phyloP scores from a whole-genome alignment of 164 flowering plant species.

The Vitis rupestris region DNA sequence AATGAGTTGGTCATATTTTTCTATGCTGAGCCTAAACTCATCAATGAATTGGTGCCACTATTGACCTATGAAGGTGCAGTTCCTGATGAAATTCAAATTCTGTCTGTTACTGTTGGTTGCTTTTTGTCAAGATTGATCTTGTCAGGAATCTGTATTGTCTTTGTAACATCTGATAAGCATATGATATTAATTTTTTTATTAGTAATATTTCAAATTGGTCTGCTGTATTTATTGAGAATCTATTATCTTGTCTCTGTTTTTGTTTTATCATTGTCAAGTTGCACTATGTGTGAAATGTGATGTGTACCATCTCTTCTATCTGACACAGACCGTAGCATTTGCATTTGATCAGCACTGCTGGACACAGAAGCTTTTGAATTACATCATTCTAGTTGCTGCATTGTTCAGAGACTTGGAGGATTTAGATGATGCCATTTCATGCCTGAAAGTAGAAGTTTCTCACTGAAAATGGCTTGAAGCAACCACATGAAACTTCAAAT shows the following conservation, averaged over 20 bases:
- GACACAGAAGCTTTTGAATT: slow-evolving; percentile 90
- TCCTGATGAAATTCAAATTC: slow-evolving; percentile 65
- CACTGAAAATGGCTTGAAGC: slow-evolving; percentile 51
- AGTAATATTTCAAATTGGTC: slow-evolving; percentile 68
- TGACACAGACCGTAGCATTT: slow-evolving; percentile 82
- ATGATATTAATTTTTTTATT: slow-evolving; percentile 68
- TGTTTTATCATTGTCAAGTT: slow-evolving; percentile 88
- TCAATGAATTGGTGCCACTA: slow-evolving; percentile 76
- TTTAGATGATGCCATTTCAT: slow-evolving; percentile 79
- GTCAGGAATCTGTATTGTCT: slow-evolving; percentile 64
- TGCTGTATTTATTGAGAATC: slow-evolving; percentile 79
- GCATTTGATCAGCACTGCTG: slow-evolving; percentile 84
- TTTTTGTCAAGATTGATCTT: slow-evolving; percentile 78
- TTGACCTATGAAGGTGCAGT: slow-evolving; percentile 80
- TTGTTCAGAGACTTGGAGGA: slow-evolving; percentile 90
- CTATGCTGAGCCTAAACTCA: slow-evolving; percentile 81
- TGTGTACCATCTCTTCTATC: slow-evolving; percentile 89
- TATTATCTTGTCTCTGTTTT: slow-evolving; percentile 81
- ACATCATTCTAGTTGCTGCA: slow-evolving; percentile 86
- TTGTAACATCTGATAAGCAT: slow-evolving; percentile 86
- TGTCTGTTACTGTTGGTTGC: slow-evolving; percentile 77
- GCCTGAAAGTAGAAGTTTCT: slow-evolving; percentile 76
- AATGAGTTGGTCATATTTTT: slow-evolving; percentile 76
- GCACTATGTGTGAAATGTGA: slow-evolving; percentile 91
- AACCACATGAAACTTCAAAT: slow-evolving; percentile 43